Percentiles rank a stretch among this genome's conserved stretches.
Conservation (phyloP, 805 yeast genomes). For the Saccharomyces kudriavzevii region DNA sequence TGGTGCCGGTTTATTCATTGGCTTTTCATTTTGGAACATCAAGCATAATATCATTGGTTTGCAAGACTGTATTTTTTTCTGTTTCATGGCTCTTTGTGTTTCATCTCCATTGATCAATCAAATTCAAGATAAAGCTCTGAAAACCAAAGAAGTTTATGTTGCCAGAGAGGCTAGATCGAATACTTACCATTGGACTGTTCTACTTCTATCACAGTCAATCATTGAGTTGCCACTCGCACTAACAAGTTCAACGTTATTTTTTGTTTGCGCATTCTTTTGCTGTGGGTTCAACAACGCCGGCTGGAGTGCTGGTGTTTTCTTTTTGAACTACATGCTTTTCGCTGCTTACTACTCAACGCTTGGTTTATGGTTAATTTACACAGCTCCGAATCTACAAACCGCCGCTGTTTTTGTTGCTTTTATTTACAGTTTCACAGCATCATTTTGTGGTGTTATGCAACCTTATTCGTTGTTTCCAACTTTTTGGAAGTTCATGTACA, state of each 20-base stretch:
- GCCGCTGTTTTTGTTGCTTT: constrained; percentile 54
- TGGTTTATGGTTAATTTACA: constrained; percentile 44
- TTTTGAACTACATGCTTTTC: constrained; percentile 36
- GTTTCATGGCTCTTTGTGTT: constrained; percentile 52
- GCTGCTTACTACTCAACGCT: constrained; percentile 39
- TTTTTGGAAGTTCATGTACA: constrained; percentile 69
- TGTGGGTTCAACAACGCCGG: constrained; percentile 36
- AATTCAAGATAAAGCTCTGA: constrained; percentile 52
- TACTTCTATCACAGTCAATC: constrained; percentile 45
- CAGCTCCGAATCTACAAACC: constrained; percentile 61
- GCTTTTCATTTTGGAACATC: constrained; percentile 65
- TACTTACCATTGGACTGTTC: constrained; percentile 64
- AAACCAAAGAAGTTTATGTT: constrained; percentile 56
- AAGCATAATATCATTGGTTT: constrained; percentile 46
- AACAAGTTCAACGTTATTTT: constrained; percentile 43
- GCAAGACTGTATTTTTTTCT: constrained; percentile 53
- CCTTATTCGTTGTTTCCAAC: constrained; percentile 47
- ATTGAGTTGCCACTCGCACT: constrained; percentile 57
- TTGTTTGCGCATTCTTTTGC: constrained; percentile 46
- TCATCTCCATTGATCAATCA: constrained; percentile 57
- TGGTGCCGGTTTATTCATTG: constrained; percentile 57
- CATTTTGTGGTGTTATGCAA: constrained; percentile 34
- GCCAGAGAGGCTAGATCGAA: constrained; percentile 66
- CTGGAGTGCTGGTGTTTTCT: constrained; percentile 43
- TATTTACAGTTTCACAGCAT: constrained; percentile 28